Conservation (phyloP, 352 stramenopile genomes). For the Hyphochytrium catenoides region DNA sequence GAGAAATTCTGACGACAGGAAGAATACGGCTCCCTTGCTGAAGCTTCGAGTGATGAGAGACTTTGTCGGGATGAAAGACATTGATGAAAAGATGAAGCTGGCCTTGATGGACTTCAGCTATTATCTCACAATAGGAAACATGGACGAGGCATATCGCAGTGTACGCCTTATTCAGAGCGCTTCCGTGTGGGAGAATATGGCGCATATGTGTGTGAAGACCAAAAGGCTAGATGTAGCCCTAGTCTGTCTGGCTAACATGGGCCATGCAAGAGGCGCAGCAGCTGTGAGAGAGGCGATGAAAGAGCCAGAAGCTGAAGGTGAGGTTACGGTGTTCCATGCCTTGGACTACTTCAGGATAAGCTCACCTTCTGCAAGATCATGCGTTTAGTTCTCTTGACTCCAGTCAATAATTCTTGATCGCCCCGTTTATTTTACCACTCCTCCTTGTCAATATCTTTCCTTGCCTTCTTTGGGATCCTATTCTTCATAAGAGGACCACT, state of each 20-base stretch:
- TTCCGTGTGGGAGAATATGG: slow-evolving; percentile 87
- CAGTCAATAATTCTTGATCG: too few species aligned
- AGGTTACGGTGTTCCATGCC: too few species aligned
- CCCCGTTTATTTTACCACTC: too few species aligned
- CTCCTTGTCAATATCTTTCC: too few species aligned
- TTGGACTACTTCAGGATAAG: too few species aligned
- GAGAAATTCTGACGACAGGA: slow-evolving; percentile 10
- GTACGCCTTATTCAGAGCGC: slow-evolving; percentile 76
- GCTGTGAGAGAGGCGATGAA: slow-evolving; percentile 50
- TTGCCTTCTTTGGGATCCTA: too few species aligned
- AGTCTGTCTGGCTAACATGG: slow-evolving; percentile 83
- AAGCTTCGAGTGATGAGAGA: slow-evolving; percentile 69
- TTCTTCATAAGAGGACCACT: too few species aligned
- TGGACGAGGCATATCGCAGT: slow-evolving; percentile 79
- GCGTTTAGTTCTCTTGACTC: too few species aligned
- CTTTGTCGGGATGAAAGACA: slow-evolving; percentile 69
- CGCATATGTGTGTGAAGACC: slow-evolving; percentile 85
- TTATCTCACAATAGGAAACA: slow-evolving; percentile 78
- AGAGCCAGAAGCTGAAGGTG: slow-evolving; percentile 24
- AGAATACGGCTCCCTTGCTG: slow-evolving; percentile 19
- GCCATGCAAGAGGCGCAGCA: slow-evolving; percentile 56
- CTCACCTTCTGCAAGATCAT: too few species aligned
- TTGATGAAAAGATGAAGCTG: slow-evolving; percentile 48
- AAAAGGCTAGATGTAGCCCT: slow-evolving; percentile 79
- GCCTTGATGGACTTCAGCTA: slow-evolving; percentile 85